Percentiles rank a stretch among this genome's conserved stretches.
Evolutionary conservation across 768 basidiomycete species (phyloP).

Genomic region (Lactarius sanguifluus): DNA sequence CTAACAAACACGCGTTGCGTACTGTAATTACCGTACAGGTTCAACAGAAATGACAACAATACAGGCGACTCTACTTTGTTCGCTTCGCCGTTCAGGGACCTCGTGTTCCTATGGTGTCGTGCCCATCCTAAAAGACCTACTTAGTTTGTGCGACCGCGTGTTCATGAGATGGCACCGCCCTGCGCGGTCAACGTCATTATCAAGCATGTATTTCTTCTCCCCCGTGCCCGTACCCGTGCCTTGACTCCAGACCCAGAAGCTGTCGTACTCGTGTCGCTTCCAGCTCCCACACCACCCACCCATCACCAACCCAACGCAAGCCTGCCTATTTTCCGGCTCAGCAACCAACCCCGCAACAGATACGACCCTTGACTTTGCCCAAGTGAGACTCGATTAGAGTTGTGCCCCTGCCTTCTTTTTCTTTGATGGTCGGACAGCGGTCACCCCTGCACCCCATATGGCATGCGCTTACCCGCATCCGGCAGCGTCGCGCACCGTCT

Average conservation of each 20-base stretch:
- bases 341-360: not conserved
- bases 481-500: not conserved
- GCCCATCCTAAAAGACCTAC: not conserved
- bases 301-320: not conserved
- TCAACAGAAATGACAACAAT: not conserved
- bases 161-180: not conserved
- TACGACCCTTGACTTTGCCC: not conserved
- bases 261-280: not conserved
- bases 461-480: conserved; percentile 17
- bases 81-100: not conserved
- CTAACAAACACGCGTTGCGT: conserved; percentile 1
- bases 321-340: not conserved
- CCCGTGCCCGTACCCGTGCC: not conserved
- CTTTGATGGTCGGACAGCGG: too few species aligned
- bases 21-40: not conserved
- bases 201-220: not conserved
- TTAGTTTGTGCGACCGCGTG: not conserved
- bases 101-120: not conserved
- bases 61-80: not conserved
- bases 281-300: not conserved
- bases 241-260: not conserved
- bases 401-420: conserved; percentile 3
- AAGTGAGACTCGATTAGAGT: not conserved
- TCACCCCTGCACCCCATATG: conserved; percentile 8
- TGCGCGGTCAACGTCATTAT: not conserved